Evolutionary conservation across 73 alveolate species (phyloP), one percentile per base, ranked within the genome.

Genomic region (Paramecium bursaria): DNA sequence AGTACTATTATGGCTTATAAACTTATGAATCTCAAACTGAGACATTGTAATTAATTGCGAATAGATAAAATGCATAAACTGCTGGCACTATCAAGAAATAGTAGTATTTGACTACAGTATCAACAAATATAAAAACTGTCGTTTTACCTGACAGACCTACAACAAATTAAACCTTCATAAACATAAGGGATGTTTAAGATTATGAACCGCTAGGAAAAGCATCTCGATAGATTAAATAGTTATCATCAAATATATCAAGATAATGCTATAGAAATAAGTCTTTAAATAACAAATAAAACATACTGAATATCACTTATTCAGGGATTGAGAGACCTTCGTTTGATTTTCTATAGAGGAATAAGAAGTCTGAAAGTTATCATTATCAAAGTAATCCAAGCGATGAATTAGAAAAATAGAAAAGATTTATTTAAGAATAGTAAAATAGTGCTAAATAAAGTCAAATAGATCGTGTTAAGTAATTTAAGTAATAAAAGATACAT

Each of bases 61-160:
- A 57, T 30, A 23, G 33, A 1, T 15, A 27, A n/a, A 1, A 0
- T 0, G 17, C 27, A n/a, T n/a, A 29, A 11, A 11, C 17, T 27
- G 11, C 52, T 10, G 10, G 1, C 7, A 1, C 76, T 27, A 30
- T 23, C 17, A 27, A n/a, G 4, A 57, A 51, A 51, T 0, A 51
- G 14, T n/a, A 23, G 19, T 57, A 50, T 57, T 42, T 42, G 11
- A 10, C n/a, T n/a, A 57, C 76, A 30, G 76, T 50, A 1, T 57
- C 76, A 26, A 57, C 76, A 10, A 57, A 57, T 10, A 14, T 57
- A 0, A 57, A 50, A 11, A 57, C 76, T 10, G 33, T 57, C 17
- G 33, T 50, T 2, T 57, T 30, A 27, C 27, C 51, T 11, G 76
- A 57, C 7, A 57, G 33, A 29, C 76, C 76, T 10, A 57, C 76